Percentiles rank a stretch among this genome's conserved stretches.
Evolutionary conservation across 805 yeast species (phyloP).

Genomic region (Blastobotrys terrestris): DNA sequence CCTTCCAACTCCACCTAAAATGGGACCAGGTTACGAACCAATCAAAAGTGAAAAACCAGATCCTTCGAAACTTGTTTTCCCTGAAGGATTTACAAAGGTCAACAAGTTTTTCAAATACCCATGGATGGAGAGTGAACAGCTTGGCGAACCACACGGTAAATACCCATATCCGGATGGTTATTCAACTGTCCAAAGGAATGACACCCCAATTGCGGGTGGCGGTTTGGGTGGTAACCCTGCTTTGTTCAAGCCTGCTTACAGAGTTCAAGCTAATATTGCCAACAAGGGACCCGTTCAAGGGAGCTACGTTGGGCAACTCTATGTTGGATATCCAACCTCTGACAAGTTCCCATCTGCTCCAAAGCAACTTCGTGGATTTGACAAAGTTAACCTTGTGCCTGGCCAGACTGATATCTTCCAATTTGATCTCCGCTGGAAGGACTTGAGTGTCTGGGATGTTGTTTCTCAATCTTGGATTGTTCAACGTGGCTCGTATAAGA

Average conservation of each 20-base stretch:
- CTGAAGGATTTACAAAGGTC: constrained; percentile 47
- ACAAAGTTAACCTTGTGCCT: constrained; percentile 42
- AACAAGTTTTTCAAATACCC: constrained; percentile 50
- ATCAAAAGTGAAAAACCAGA: constrained; percentile 33
- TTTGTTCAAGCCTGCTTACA: constrained; percentile 47
- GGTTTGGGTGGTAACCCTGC: constrained; percentile 52
- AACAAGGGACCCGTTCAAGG: constrained; percentile 45
- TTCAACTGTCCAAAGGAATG: constrained; percentile 27
- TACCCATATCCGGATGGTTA: constrained; percentile 36
- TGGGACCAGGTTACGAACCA: constrained; percentile 8
- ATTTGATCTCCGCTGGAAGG: constrained; percentile 48
- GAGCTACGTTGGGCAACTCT: constrained; percentile 46
- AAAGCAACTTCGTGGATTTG: constrained; percentile 50
- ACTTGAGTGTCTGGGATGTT: constrained; percentile 52
- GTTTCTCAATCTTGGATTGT: constrained; percentile 53
- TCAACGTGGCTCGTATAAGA: constrained; percentile 47
- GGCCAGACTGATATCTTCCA: constrained; percentile 35
- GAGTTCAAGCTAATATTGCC: constrained; percentile 39
- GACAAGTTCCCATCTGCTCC: constrained; percentile 43
- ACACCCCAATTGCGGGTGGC: constrained; percentile 34
- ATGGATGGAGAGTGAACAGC: constrained; percentile 32
- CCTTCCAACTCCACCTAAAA: constrained; percentile 39
- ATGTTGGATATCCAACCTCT: constrained; percentile 39
- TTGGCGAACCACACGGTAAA: constrained; percentile 31
- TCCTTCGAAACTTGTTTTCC: constrained; percentile 33